These are phyloP conservation scores for barrel medic (Medicago truncatula) DNA, from an alignment of 306 rosid genomes.

Conservation along the genomic window MtrunA17r5.0-ANR NC_053046.1:7897501-7898000, in stretches of 20 bases:
- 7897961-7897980: slow-evolving; percentile 46
- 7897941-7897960: slow-evolving; percentile 51
- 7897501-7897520: too few relatives aligned
- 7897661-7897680: neutral
- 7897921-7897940: slow-evolving; percentile 45
- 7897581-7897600: neutral
- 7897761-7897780: neutral
- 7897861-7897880: neutral
- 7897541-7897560: neutral
- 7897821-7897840: slow-evolving; percentile 26
- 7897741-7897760: neutral
- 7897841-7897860: neutral
- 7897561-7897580: neutral
- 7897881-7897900: slow-evolving; percentile 28
- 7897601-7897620: neutral
- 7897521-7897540: neutral
- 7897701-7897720: neutral
- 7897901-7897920: slow-evolving; percentile 47
- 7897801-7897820: slow-evolving; percentile 12
- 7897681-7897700: neutral
- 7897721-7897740: neutral
- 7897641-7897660: neutral
- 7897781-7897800: neutral
- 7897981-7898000: slow-evolving; percentile 40
- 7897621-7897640: neutral